phyloP scores from a whole-genome alignment of 148 eudicot genomes.

The Rhododendron ovatum region DNA sequence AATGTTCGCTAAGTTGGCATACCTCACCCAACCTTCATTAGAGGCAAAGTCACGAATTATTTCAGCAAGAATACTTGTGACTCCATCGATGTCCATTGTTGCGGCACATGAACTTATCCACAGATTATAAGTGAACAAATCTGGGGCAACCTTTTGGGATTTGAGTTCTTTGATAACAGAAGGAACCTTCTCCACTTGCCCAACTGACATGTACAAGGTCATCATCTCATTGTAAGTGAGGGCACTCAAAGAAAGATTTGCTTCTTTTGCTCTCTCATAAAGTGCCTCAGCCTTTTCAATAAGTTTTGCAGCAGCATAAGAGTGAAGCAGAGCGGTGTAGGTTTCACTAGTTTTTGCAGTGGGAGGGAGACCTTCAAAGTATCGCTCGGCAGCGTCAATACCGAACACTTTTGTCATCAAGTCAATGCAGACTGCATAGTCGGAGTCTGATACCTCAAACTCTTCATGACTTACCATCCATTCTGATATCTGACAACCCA shows the following conservation, averaged over 20 bases:
- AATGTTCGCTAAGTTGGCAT: constrained; percentile 52
- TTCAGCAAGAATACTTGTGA: constrained; percentile 56
- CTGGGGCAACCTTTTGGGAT: constrained; percentile 54
- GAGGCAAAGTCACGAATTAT: constrained; percentile 49
- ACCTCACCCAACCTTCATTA: constrained; percentile 65
- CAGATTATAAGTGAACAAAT: constrained; percentile 81
- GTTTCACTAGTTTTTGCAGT: constrained; percentile 75
- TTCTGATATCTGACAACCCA: constrained; percentile 73
- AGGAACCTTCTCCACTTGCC: constrained; percentile 82
- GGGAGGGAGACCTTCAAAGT: constrained; percentile 70
- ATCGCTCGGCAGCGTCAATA: constrained; percentile 86
- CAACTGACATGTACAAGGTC: constrained; percentile 89
- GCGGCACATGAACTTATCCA: constrained; percentile 96
- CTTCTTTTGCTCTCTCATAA: constrained; percentile 55
- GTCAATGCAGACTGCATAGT: constrained; percentile 80
- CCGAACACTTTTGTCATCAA: constrained; percentile 91
- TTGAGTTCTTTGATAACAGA: constrained; percentile 66
- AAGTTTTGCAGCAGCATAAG: constrained; percentile 60
- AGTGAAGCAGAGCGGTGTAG: constrained; percentile 88
- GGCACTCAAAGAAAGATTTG: constrained; percentile 55
- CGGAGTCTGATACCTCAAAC: constrained; percentile 62
- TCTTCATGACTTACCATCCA: constrained; percentile 83
- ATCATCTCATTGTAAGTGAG: constrained; percentile 90
- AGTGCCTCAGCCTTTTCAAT: constrained; percentile 73
- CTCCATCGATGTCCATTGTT: constrained; percentile 54